Evolutionary conservation across 306 rosid species (phyloP), one percentile per base, ranked within the genome.

Genomic region (Ceratonia siliqua): DNA sequence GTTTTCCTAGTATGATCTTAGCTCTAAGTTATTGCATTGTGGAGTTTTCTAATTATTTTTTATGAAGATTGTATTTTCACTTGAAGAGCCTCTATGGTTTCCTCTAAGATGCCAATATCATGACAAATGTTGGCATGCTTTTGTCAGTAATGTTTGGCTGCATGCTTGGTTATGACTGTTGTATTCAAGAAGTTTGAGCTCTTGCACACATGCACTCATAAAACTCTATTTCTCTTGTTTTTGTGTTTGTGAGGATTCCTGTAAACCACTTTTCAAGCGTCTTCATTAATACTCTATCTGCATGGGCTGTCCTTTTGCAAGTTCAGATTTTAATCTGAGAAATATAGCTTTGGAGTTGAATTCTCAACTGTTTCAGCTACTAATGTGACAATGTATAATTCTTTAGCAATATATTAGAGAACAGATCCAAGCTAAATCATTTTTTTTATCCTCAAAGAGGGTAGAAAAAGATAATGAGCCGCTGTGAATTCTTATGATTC

Each of bases 161-260:
- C 54, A 32, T 20, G 35, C 30, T 64, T 71, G 22, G 49, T 41
- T 58, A 59, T 73, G 62, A 24, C 24, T 54, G 64, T 62, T 62
- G 30, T 56, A 24, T 54, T 62, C n/a, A 22, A 69, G 24, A 73
- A 66, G 12, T 80, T 39, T 80, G 50, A 54, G 20, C 79, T 52
- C 35, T 17, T 65, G 32, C 5, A 45, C 20, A 8, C 9, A n/a
- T 45, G 43, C 3, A 20, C n/a, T n/a, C n/a, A n/a, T n/a, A n/a
- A n/a, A n/a, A 13, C 28, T 28, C 13, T 50, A 13, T 49, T 39
- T 64, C 73, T 63, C 32, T 39, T 53, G 42, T 45, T 28, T 42
- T 67, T 57, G 41, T 67, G 28, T 54, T 74, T 74, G 11, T 45
- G 52, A 62, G 62, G 58, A 17, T 66, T 17, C 1, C 0, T 33